These are phyloP conservation scores for Penicillium salamii DNA, from an alignment of 495 filamentous ascomycete species.

Conservation along the genomic window DNA sequence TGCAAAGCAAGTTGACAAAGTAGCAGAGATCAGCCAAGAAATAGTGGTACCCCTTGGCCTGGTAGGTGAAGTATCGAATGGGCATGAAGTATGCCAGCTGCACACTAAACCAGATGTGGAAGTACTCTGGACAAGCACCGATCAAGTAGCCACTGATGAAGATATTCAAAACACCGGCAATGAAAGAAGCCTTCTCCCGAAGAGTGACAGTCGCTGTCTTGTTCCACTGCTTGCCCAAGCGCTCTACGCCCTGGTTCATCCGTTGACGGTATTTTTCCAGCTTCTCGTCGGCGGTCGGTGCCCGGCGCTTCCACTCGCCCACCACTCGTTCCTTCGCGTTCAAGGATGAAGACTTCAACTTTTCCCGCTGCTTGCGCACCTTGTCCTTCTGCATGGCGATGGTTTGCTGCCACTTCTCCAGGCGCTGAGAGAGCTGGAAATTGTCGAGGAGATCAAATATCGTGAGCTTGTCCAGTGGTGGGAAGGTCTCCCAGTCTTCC, in stretches of 20 bases:
- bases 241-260: slow-evolving; percentile 84
- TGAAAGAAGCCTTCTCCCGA: slow-evolving; percentile 94
- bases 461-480: slow-evolving; percentile 86
- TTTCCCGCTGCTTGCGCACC: slow-evolving; percentile 77
- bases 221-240: slow-evolving; percentile 80
- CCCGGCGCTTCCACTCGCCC: slow-evolving; percentile 78
- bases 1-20: slow-evolving; percentile 86
- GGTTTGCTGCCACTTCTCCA: slow-evolving; percentile 82
- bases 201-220: slow-evolving; percentile 81
- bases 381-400: slow-evolving; percentile 79
- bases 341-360: slow-evolving; percentile 56
- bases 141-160: slow-evolving; percentile 94
- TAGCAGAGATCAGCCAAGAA: slow-evolving; percentile 97
- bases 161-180: slow-evolving; percentile 92
- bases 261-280: slow-evolving; percentile 84
- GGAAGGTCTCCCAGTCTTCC: slow-evolving; percentile 84
- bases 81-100: slow-evolving; percentile 95
- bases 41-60: slow-evolving; percentile 88
- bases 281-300: slow-evolving; percentile 86
- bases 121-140: slow-evolving; percentile 78
- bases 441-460: slow-evolving; percentile 94
- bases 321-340: slow-evolving; percentile 71
- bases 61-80: slow-evolving; percentile 87
- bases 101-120: slow-evolving; percentile 87
- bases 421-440: slow-evolving; percentile 78